Percentiles rank a stretch among this genome's conserved stretches.
phyloP scores from a whole-genome alignment of 768 basidiomycete genomes.

The Astraeus odoratus region DNA sequence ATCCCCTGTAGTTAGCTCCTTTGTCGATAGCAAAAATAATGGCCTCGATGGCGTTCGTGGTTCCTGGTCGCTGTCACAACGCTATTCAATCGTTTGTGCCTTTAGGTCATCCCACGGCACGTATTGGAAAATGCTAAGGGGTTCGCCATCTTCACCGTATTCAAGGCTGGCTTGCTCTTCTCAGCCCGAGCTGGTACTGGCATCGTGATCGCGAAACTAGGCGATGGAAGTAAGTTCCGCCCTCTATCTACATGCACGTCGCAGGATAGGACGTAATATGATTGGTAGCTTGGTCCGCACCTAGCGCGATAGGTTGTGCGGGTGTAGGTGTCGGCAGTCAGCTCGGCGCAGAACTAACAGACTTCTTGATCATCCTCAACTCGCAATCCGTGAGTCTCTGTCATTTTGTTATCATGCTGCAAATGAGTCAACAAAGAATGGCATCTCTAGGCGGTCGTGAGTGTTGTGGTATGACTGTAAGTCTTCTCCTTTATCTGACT shows the following conservation, averaged over 20 bases:
- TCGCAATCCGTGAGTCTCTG: constrained; percentile 53
- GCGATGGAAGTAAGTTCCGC: constrained; percentile 65
- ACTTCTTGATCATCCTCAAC: constrained; percentile 87
- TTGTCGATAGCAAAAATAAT: constrained; percentile 74
- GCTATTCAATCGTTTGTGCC: neutral
- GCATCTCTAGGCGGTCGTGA: constrained; percentile 50
- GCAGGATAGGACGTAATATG: constrained; percentile 24
- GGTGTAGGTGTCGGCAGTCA: constrained; percentile 86
- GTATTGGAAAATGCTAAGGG: constrained; percentile 57
- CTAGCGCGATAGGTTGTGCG: constrained; percentile 90
- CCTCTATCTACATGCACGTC: neutral
- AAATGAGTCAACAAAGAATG: constrained; percentile 5
- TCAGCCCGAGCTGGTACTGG: constrained; percentile 78
- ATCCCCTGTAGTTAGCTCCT: constrained; percentile 59
- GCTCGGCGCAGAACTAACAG: constrained; percentile 81
- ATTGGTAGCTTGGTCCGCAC: constrained; percentile 90
- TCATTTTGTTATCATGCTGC: neutral
- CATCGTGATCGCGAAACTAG: constrained; percentile 78
- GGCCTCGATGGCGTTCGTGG: constrained; percentile 69
- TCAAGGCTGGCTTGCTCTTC: constrained; percentile 67
- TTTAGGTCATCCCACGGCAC: constrained; percentile 46
- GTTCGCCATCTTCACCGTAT: constrained; percentile 87
- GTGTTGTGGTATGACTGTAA: constrained; percentile 17
- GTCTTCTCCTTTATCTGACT: neutral
- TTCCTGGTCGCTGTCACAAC: neutral